Conservation (phyloP, 306 rosid species). For the Pterocarpus santalinus region DNA sequence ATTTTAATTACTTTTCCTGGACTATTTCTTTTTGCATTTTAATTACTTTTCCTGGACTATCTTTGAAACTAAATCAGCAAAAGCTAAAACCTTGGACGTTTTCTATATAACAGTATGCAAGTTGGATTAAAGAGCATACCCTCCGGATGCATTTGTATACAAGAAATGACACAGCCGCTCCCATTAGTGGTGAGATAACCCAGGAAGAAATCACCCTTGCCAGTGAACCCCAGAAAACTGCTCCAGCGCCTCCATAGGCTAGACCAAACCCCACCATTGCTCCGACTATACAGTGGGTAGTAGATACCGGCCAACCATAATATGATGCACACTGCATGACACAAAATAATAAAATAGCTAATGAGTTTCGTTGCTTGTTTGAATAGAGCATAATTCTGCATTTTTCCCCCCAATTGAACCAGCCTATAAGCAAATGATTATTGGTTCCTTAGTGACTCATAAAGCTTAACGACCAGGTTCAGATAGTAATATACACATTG, state of each 20-base stretch:
- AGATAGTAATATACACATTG: not conserved
- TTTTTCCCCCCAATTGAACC: not conserved
- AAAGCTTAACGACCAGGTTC: conserved; percentile 3
- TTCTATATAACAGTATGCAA: not conserved
- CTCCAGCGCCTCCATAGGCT: conserved; percentile 86
- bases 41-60: not conserved
- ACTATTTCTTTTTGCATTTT: not conserved
- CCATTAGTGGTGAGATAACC: conserved; percentile 90
- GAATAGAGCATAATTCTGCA: not conserved
- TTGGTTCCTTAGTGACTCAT: not conserved
- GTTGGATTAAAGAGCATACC: conserved; percentile 63
- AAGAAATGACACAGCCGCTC: conserved; percentile 89
- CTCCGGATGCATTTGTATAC: conserved; percentile 96
- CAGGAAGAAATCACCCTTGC: conserved; percentile 93
- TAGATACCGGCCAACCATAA: conserved; percentile 96
- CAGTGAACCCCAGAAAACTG: conserved; percentile 96
- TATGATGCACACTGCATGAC: conserved; percentile 81
- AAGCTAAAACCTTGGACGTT: not conserved
- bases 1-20: conserved; percentile 6
- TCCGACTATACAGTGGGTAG: conserved; percentile 98
- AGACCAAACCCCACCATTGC: conserved; percentile 99
- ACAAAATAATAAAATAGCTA: conserved; percentile 30
- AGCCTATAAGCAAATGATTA: not conserved
- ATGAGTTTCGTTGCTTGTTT: conserved; percentile 26
- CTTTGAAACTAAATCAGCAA: not conserved